These are phyloP conservation scores for Eremothecium gossypii DNA, from an alignment of 1,139 yeast species.

Conservation along the genomic window DNA sequence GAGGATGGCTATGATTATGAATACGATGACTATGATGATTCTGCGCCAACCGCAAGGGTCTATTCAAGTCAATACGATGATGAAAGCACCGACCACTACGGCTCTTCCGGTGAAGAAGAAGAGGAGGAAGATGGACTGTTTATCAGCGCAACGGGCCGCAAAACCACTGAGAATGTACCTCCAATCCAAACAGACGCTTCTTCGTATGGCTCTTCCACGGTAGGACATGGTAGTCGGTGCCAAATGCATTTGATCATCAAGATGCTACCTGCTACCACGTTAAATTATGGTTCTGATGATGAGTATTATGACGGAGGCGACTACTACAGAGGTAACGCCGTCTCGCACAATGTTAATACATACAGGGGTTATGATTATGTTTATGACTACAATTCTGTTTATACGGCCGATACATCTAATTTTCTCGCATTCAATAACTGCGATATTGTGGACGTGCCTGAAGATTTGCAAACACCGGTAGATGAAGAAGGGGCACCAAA, in stretches of 20 bases:
- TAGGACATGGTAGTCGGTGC: conserved; percentile 1
- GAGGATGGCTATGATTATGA: conserved; percentile 17
- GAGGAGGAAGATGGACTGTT: conserved; percentile 33
- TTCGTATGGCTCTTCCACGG: conserved; percentile 27
- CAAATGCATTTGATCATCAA: conserved; percentile 47
- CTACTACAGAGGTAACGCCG: conserved; percentile 42
- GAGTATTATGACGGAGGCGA: conserved; percentile 46
- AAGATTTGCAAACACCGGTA: conserved; percentile 29
- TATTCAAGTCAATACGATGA: conserved; percentile 9
- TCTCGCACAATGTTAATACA: conserved; percentile 68
- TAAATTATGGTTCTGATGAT: conserved; percentile 71
- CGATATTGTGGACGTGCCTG: conserved; percentile 41
- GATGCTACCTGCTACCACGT: conserved; percentile 68
- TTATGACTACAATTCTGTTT: conserved; percentile 82
- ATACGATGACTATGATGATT: conserved; percentile 16
- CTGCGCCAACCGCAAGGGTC: conserved; percentile 15
- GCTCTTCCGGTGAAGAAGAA: conserved; percentile 17
- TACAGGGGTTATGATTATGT: conserved; percentile 74
- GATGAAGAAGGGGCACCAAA: conserved; percentile 14
- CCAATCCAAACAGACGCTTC: conserved; percentile 28
- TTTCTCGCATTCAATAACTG: conserved; percentile 27
- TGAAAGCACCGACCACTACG: conserved; percentile 6
- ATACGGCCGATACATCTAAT: conserved; percentile 42
- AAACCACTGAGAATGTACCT: conserved; percentile 17
- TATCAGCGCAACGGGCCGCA: conserved; percentile 28